Evolutionary conservation across 805 yeast species (phyloP), one percentile per base, ranked within the genome.

Genomic region (Metschnikowia hibisci): DNA sequence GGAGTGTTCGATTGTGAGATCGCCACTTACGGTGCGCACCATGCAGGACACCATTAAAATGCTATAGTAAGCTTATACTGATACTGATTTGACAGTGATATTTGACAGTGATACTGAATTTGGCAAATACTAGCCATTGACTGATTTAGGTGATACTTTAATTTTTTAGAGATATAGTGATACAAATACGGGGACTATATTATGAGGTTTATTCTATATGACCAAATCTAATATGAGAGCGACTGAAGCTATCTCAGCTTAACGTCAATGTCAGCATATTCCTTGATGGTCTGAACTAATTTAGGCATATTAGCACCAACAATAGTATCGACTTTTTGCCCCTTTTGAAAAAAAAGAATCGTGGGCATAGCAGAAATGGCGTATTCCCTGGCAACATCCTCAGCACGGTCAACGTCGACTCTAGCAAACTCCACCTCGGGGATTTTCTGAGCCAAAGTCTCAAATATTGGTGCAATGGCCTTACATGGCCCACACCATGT

Each of bases 401-500:
- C 67, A 23, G 75, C 74, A 31, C 72, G 68, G 58, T 84, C 93
- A 36, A 84, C 88, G 52, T 85, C 89, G 27, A 84, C 80, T 56
- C 84, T 81, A 52, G 76, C 78, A 54, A 84, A 85, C 42, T 72
- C 73, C 1, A 80, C 86, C 44, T 71, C 73, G 10, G 73, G 71
- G 12, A 62, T 54, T 46, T 69, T 66, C 15, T 74, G 73, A 20
- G 74, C 66, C 46, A 70, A 59, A 30, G 61, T 60, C 34, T 67
- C 74, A 34, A 81, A 59, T 15, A 77, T 60, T 12, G 88, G 88
- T 3, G 82, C 71, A 54, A 82, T 74, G n/a, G 83, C 83, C 53
- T 78, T 80, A 55, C 88, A 82, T n/a, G 88, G 88, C 6, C 83
- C 87, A 62, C 88, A 82, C 88, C 88, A 82, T 9, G 80, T 75